A percentile compares a stretch with the other conserved stretches of the same genome.
These are phyloP conservation scores for Nicotiana knightiana DNA, from an alignment of 257 asterid genomes.

Conservation along the genomic window DNA sequence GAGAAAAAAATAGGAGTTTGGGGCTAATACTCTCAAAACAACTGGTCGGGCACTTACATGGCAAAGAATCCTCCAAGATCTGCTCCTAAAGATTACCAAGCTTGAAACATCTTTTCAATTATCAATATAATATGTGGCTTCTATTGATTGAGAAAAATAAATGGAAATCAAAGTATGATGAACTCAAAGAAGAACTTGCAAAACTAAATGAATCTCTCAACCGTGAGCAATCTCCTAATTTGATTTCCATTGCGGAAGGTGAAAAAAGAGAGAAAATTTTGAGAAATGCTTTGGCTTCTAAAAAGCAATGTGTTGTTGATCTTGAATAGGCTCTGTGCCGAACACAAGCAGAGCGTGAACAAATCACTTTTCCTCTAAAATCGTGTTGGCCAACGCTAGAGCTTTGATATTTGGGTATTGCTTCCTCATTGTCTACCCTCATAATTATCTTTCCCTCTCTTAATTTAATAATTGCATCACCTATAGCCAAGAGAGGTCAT, in stretches of 20 bases:
- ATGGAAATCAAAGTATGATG: constrained; percentile 56
- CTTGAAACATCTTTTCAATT: too few relatives aligned
- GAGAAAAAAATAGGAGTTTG: too few relatives aligned
- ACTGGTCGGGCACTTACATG: too few relatives aligned
- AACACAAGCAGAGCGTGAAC: constrained; percentile 43
- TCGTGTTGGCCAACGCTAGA: constrained; percentile 62
- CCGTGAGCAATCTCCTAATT: constrained; percentile 69
- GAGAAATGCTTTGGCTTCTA: constrained; percentile 53
- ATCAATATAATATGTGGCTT: too few relatives aligned
- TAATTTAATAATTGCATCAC: too few relatives aligned
- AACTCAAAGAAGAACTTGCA: constrained; percentile 50
- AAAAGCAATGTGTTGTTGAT: constrained; percentile 57
- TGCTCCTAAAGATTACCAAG: too few relatives aligned
- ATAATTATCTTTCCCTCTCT: too few relatives aligned
- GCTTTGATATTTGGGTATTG: constrained; percentile 46
- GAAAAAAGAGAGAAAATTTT: constrained; percentile 69
- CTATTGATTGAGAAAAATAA: constrained; percentile 55
- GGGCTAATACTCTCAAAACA: too few relatives aligned
- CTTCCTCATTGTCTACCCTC: too few relatives aligned
- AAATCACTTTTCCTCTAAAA: constrained; percentile 45
- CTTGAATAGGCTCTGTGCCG: constrained; percentile 64
- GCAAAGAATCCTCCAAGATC: too few relatives aligned
- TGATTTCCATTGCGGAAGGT: constrained; percentile 57
- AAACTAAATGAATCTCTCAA: constrained; percentile 65
- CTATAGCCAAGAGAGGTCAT: too few relatives aligned